Conservation (phyloP, 345 rosid species). For the Alliaria petiolata region DNA sequence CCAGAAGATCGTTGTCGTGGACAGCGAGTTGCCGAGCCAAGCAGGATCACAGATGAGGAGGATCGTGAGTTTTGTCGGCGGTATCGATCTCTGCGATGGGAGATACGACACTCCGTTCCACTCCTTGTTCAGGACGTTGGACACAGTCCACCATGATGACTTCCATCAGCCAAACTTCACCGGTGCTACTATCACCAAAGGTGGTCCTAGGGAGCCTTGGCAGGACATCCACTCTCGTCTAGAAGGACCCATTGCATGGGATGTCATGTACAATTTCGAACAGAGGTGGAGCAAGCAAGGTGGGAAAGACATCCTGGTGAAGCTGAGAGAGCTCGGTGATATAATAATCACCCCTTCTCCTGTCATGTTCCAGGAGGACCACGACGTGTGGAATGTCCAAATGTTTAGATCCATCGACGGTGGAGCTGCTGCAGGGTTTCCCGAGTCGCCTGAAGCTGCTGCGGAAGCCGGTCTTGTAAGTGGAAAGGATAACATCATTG, state of each 20-base stretch:
- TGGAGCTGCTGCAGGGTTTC: slow-evolving; percentile 98
- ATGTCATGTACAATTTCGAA: slow-evolving; percentile 88
- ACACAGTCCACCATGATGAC: slow-evolving; percentile 95
- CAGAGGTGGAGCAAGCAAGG: slow-evolving; percentile 99
- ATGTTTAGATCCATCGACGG: slow-evolving; percentile 97
- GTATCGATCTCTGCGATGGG: slow-evolving; percentile 97
- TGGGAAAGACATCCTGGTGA: slow-evolving; percentile 75
- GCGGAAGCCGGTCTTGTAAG: slow-evolving; percentile 96
- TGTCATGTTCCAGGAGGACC: slow-evolving; percentile 77
- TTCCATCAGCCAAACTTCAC: slow-evolving; percentile 96
- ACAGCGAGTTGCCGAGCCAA: slow-evolving; percentile 61
- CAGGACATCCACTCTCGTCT: slow-evolving; percentile 97
- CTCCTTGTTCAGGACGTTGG: slow-evolving; percentile 93
- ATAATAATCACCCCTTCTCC: slow-evolving; percentile 92
- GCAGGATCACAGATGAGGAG: slow-evolving; percentile 65
- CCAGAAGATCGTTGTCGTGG: slow-evolving; percentile 95
- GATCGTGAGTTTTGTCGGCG: slow-evolving; percentile 91
- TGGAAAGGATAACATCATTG: slow-evolving; percentile 96
- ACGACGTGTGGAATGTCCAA: slow-evolving; percentile 87
- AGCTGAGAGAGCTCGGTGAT: slow-evolving; percentile 73
- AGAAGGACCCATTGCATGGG: slow-evolving; percentile 99
- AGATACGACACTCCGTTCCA: slow-evolving; percentile 93
- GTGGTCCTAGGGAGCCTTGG: slow-evolving; percentile 99
- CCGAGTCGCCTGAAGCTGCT: slow-evolving; percentile 95
- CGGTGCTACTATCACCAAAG: slow-evolving; percentile 76